These are phyloP conservation scores for Mycena floridula DNA, from an alignment of 768 basidiomycete genomes.

Conservation along the genomic window DNA sequence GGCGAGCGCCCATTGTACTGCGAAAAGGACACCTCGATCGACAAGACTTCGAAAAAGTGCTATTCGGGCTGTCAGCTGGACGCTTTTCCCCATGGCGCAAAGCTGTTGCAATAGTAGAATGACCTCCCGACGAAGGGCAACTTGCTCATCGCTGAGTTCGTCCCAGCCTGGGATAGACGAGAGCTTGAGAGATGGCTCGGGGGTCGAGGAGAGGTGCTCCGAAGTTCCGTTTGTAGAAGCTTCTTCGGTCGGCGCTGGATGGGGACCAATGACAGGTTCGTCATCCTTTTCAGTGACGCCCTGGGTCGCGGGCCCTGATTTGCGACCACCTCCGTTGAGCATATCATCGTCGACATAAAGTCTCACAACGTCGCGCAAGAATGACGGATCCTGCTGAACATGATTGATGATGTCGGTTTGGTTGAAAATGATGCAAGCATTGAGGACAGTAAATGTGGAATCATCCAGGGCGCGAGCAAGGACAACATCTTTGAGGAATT, in stretches of 20 bases:
- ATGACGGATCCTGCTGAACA: constrained; percentile 69
- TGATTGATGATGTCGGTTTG: constrained; percentile 96
- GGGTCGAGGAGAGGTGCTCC: constrained; percentile 8
- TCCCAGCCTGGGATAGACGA: constrained; percentile 57
- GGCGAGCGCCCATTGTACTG: constrained; percentile 90
- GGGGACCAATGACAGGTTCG: too few relatives aligned
- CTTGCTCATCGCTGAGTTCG: constrained; percentile 47
- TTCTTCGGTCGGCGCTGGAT: constrained; percentile 22
- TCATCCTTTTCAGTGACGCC: constrained; percentile 34
- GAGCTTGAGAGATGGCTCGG: constrained; percentile 16
- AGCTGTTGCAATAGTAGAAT: constrained; percentile 88
- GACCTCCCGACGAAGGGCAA: constrained; percentile 63
- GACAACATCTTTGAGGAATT: constrained; percentile 97
- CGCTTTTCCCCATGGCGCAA: constrained; percentile 93
- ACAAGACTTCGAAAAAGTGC: constrained; percentile 82
- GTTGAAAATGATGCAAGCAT: constrained; percentile 97
- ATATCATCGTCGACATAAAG: constrained; percentile 72
- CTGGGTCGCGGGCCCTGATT: constrained; percentile 9
- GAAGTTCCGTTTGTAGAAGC: constrained; percentile 17
- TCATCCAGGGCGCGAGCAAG: constrained; percentile 93
- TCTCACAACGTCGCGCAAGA: constrained; percentile 73
- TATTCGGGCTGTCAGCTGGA: constrained; percentile 83
- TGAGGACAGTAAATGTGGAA: constrained; percentile 94
- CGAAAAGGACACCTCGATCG: constrained; percentile 82
- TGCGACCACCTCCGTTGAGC: constrained; percentile 33